phyloP scores from a whole-genome alignment of 2,329 filamentous ascomycete genomes.

The Alternaria sp. region DNA sequence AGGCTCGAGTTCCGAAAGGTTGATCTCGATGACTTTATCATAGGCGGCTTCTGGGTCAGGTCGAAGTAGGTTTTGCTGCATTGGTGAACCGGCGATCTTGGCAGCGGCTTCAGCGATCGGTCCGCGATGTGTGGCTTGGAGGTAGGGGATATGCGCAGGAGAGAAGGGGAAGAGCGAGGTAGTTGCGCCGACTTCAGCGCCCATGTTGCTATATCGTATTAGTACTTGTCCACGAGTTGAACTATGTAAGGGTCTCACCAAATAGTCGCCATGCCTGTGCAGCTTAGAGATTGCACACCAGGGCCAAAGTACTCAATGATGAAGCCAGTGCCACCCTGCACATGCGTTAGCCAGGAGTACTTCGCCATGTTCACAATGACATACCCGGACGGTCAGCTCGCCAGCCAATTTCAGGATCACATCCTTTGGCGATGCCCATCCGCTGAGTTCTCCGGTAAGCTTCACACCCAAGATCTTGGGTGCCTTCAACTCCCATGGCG shows the following conservation, averaged over 20 bases:
- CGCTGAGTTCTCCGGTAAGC: conserved; percentile 80
- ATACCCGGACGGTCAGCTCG: conserved; percentile 78
- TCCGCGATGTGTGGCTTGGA: conserved; percentile 79
- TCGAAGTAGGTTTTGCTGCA: conserved; percentile 69
- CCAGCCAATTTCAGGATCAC: conserved; percentile 91
- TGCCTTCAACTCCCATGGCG: conserved; percentile 96
- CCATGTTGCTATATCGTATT: conserved; percentile 42
- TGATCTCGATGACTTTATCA: conserved; percentile 87
- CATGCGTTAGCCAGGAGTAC: conserved; percentile 20
- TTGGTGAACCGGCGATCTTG: conserved; percentile 63
- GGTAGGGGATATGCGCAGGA: conserved; percentile 80
- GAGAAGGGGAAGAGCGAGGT: conserved; percentile 96
- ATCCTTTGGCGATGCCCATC: conserved; percentile 95
- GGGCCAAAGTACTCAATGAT: conserved; percentile 94
- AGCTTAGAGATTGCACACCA: conserved; percentile 86
- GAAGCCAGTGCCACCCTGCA: conserved; percentile 82
- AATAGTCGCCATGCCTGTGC: conserved; percentile 90
- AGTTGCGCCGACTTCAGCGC: conserved; percentile 89
- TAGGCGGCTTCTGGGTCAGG: conserved; percentile 86
- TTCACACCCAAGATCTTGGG: conserved; percentile 87
- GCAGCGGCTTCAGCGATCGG: conserved; percentile 72
- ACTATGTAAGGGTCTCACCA: conserved; percentile 47
- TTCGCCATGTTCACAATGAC: conserved; percentile 14
- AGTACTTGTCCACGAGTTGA: background rate
- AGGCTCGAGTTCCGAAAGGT: conserved; percentile 88